Evolutionary conservation across 1,139 yeast species (phyloP).

Genomic region (Diutina siamensis): DNA sequence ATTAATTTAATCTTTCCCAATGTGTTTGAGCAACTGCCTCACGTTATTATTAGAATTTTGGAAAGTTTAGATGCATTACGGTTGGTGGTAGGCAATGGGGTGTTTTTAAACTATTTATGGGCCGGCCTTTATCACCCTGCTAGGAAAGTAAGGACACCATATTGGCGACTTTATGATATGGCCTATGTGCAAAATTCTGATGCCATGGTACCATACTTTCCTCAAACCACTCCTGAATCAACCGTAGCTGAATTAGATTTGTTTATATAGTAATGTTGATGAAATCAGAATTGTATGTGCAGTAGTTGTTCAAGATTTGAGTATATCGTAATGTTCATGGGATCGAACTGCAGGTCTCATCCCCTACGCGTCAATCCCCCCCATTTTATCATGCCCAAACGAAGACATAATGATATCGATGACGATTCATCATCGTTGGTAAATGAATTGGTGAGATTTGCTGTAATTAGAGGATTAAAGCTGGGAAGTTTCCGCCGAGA

Average conservation of each 20-base stretch:
- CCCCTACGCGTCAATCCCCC: too few relatives aligned
- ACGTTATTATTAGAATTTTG: constrained; percentile 71
- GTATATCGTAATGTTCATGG: too few relatives aligned
- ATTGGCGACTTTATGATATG: constrained; percentile 74
- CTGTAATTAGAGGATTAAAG: background rate
- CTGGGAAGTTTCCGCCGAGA: constrained; percentile 1
- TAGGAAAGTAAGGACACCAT: constrained; percentile 68
- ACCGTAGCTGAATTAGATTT: constrained; percentile 8
- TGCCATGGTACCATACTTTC: constrained; percentile 56
- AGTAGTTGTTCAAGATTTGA: too few relatives aligned
- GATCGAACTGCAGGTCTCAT: too few relatives aligned
- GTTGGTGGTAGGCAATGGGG: constrained; percentile 65
- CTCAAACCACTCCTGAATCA: constrained; percentile 12
- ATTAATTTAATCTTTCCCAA: constrained; percentile 74
- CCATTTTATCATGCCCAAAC: background rate
- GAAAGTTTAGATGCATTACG: constrained; percentile 76
- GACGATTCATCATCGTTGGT: background rate
- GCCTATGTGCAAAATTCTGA: constrained; percentile 70
- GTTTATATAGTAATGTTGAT: constrained; percentile 9
- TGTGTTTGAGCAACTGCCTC: constrained; percentile 88
- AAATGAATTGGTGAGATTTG: background rate
- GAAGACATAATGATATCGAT: background rate
- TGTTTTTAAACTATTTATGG: constrained; percentile 67
- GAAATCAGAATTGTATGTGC: constrained; percentile 1
- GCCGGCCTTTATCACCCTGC: constrained; percentile 93